phyloP scores from a whole-genome alignment of 2,329 filamentous ascomycete species.

The Teratosphaeriaceae sp. region DNA sequence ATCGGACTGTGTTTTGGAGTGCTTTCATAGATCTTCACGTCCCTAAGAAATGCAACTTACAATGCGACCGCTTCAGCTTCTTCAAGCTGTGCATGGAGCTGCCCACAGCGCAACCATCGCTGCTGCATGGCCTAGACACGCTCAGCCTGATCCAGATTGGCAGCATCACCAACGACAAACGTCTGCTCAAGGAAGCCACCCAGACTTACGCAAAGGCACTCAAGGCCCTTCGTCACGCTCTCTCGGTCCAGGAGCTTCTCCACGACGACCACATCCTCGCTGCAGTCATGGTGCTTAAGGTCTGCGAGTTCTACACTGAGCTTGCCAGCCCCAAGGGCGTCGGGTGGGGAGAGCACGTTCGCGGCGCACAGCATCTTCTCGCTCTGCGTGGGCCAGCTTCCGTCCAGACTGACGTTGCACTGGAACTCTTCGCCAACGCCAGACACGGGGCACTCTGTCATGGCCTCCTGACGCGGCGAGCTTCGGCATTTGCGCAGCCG shows the following conservation, averaged over 20 bases:
- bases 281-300: slow-evolving; percentile 21
- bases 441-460: slow-evolving; percentile 19
- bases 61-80: slow-evolving; percentile 15
- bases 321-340: slow-evolving; percentile 9
- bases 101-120: slow-evolving; percentile 13
- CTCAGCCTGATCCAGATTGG: slow-evolving; percentile 23
- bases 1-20: slow-evolving; percentile 16
- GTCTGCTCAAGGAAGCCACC: slow-evolving; percentile 17
- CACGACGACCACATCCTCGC: slow-evolving; percentile 24
- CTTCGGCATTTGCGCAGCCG: slow-evolving; percentile 16
- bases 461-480: slow-evolving; percentile 18
- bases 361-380: slow-evolving; percentile 20
- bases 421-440: slow-evolving; percentile 22
- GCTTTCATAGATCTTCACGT: slow-evolving; percentile 22
- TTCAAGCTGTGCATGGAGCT: slow-evolving; percentile 15
- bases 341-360: slow-evolving; percentile 22
- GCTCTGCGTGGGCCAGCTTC: slow-evolving; percentile 21
- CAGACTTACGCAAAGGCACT: slow-evolving; percentile 18
- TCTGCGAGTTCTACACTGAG: slow-evolving; percentile 25
- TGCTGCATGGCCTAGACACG: slow-evolving; percentile 20
- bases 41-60: slow-evolving; percentile 10
- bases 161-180: slow-evolving; percentile 16
- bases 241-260: slow-evolving; percentile 10
- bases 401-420: slow-evolving; percentile 15
- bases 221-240: slow-evolving; percentile 11